These are phyloP conservation scores for Talaromyces proteolyticus DNA, from an alignment of 495 filamentous ascomycete species.

Conservation along the genomic window DNA sequence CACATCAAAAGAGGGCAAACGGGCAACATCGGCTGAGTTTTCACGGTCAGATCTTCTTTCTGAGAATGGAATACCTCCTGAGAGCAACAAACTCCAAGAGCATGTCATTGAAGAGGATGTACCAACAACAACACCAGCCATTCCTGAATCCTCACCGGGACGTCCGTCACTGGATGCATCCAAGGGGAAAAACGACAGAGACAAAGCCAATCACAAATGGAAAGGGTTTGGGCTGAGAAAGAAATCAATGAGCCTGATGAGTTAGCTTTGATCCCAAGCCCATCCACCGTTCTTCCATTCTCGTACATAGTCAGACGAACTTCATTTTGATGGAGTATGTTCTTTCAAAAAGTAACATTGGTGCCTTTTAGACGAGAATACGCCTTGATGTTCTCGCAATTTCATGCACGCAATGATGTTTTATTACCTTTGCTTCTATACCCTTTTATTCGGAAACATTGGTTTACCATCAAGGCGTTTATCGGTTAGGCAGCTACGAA, in stretches of 20 bases:
- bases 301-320: conserved; percentile 1
- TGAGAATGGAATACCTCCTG: conserved; percentile 14
- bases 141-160: neutral
- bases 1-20: conserved; percentile 24
- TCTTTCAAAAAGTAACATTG: neutral
- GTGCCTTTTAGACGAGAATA: no score
- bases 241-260: conserved; percentile 25
- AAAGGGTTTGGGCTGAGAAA: conserved; percentile 38
- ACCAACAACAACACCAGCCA: neutral
- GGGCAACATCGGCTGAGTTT: conserved; percentile 25
- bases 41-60: conserved; percentile 21
- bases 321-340: neutral
- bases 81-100: conserved; percentile 16
- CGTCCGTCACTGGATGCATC: conserved; percentile 8
- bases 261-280: neutral
- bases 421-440: neutral
- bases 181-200: conserved; percentile 17
- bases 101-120: conserved; percentile 18
- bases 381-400: no score
- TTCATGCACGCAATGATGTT: neutral
- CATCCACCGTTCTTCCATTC: neutral
- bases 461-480: neutral
- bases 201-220: conserved; percentile 25
- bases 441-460: neutral
- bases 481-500: neutral